Base-by-base conservation (phyloP, 164 flowering plant species). In the Tetracentron sinense region DNA sequence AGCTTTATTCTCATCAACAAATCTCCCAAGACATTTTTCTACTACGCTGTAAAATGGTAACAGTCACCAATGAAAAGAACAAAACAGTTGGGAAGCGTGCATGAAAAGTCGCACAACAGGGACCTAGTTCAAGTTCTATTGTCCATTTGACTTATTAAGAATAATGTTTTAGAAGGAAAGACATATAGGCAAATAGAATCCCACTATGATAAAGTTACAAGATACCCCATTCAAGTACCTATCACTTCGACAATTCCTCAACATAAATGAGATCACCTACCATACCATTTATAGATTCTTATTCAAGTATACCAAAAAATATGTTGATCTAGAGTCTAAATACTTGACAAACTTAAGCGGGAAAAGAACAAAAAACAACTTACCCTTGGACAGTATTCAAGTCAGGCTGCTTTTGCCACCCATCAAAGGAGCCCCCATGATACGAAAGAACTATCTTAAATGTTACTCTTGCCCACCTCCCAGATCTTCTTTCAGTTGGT, bases 321-420 rank as follows among this genome's bases (percentile, higher is more conserved):
- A 29, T 25, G 8, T 6, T 6, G 3, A 58, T 15, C n/a, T 42
- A 42, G 33, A 42, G 31, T 5, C 10, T 44, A 38, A 14, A 42
- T 21, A 17, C 23, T 16, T 42, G n/a, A 2, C 44, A 38, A 38
- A 38, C 4, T 4, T 38, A 12, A 38, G 14, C 11, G 11, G 35
- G 17, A 38, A 17, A 25, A 0, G 33, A 62, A 15, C 20, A 16
- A 7, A 30, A 63, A 55, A 61, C 16, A 63, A 70, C 69, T 58
- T 74, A 90, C 98, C 86, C 83, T 74, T 94, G 99, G 58, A 94
- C 93, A 50, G 99, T 88, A 62, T 85, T 81, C 53, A 94, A 69
- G 51, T 80, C 88, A 54, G 97, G 99, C 77, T 94, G 99, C 74
- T 79, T 94, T 79, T 94, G 99, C 99, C 99, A 94, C 2, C 99